Evolutionary conservation across 148 eudicot species (phyloP).

Genomic region (Nyssa sinensis): DNA sequence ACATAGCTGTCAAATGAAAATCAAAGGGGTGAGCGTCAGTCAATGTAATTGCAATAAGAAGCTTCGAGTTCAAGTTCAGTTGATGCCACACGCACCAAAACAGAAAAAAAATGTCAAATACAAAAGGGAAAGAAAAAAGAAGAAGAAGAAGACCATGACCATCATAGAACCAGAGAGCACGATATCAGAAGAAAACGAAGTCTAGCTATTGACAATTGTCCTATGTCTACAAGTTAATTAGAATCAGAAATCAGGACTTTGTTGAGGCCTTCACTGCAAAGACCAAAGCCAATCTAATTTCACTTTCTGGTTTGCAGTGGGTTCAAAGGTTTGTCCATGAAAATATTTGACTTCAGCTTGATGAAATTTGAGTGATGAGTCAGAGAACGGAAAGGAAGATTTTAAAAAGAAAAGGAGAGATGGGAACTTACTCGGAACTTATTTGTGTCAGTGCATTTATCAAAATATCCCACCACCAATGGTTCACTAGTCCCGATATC

Average conservation of each 20-base stretch:
- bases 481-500: constrained; percentile 88
- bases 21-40: background rate
- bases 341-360: too few relatives aligned
- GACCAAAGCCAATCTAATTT: too few relatives aligned
- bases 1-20: constrained; percentile 46
- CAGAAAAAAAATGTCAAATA: too few relatives aligned
- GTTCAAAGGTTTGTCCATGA: background rate
- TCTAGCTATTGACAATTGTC: background rate
- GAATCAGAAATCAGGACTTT: background rate
- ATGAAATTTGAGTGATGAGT: background rate
- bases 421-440: constrained; percentile 82
- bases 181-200: background rate
- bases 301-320: background rate
- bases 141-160: too few relatives aligned
- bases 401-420: constrained; percentile 3
- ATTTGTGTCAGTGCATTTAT: constrained; percentile 81
- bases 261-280: background rate
- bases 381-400: background rate
- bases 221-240: background rate
- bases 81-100: too few relatives aligned
- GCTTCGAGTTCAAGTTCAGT: background rate
- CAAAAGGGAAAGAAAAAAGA: too few relatives aligned
- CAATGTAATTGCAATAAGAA: background rate
- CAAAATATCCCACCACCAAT: constrained; percentile 73
- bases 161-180: too few relatives aligned